Conservation (phyloP, 805 yeast species). For the Candida ipomoeae region DNA sequence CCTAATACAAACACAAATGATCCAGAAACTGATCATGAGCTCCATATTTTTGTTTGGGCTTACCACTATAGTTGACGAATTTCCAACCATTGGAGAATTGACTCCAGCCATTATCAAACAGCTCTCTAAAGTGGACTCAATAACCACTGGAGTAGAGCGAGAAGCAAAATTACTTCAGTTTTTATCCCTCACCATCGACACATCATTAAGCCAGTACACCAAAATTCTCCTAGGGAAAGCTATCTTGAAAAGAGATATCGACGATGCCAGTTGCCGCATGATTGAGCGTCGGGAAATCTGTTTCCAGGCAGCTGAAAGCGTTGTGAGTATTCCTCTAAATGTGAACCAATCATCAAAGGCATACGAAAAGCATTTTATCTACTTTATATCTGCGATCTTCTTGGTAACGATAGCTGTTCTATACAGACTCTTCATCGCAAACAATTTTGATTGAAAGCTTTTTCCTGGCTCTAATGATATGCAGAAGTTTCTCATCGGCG, state of each 20-base stretch:
- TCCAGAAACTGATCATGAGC: slow-evolving; percentile 25
- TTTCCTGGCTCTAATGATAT: background rate
- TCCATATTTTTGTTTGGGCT: slow-evolving; percentile 25
- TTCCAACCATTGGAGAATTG: slow-evolving; percentile 18
- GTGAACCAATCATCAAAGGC: slow-evolving; percentile 27
- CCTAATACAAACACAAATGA: slow-evolving; percentile 27
- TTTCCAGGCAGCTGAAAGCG: slow-evolving; percentile 39
- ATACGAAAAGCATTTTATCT: slow-evolving; percentile 23
- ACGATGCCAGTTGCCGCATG: slow-evolving; percentile 27
- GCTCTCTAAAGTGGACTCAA: slow-evolving; percentile 33
- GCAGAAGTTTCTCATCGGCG: background rate
- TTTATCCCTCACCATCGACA: slow-evolving; percentile 30
- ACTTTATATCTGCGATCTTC: slow-evolving; percentile 21
- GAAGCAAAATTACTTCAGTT: slow-evolving; percentile 29
- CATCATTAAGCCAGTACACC: slow-evolving; percentile 35
- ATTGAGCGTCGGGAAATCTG: slow-evolving; percentile 37
- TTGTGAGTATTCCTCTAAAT: slow-evolving; percentile 38
- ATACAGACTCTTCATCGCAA: slow-evolving; percentile 26
- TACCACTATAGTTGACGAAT: slow-evolving; percentile 30
- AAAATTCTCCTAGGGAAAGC: slow-evolving; percentile 37
- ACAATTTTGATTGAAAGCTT: background rate
- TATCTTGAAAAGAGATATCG: slow-evolving; percentile 33
- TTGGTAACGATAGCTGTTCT: slow-evolving; percentile 24
- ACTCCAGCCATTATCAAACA: slow-evolving; percentile 25
- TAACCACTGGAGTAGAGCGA: slow-evolving; percentile 34